Conservation (phyloP, 768 basidiomycete species). For the Phanerochaete carnosa region DNA sequence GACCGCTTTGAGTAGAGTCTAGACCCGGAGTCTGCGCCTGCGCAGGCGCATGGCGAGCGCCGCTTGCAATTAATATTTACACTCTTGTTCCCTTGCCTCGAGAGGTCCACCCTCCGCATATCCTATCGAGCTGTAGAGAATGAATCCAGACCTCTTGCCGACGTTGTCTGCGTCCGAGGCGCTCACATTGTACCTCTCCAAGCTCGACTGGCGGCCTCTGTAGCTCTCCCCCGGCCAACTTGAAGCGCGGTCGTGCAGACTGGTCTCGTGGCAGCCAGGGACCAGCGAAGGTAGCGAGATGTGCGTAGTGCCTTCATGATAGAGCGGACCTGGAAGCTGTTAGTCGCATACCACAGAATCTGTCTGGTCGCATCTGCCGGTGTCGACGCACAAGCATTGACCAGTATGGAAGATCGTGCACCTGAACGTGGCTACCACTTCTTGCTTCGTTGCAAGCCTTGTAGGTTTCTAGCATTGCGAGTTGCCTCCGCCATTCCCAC, state of each 20-base stretch:
- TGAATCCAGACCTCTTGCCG: constrained; percentile 57
- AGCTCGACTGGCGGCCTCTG: constrained; percentile 82
- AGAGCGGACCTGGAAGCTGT: neutral
- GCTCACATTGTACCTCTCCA: constrained; percentile 72
- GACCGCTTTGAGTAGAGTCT: too few species aligned
- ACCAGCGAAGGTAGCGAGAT: constrained; percentile 69
- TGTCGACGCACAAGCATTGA: constrained; percentile 88
- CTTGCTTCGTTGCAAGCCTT: constrained; percentile 87
- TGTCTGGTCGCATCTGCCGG: constrained; percentile 93
- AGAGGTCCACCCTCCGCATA: neutral
- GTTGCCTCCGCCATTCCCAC: constrained; percentile 90
- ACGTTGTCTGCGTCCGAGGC: constrained; percentile 66
- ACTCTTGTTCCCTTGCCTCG: neutral
- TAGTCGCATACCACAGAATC: constrained; percentile 54
- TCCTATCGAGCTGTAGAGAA: neutral
- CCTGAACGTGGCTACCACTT: constrained; percentile 77
- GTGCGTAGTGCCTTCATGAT: constrained; percentile 41
- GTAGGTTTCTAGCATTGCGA: constrained; percentile 90
- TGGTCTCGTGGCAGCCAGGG: constrained; percentile 69
- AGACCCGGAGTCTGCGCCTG: neutral
- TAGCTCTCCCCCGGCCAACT: constrained; percentile 92
- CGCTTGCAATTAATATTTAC: neutral
- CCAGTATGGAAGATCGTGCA: constrained; percentile 80
- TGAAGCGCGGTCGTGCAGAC: constrained; percentile 87
- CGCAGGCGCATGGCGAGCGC: neutral